A percentile compares a stretch with the other conserved stretches of the same genome.
These are phyloP conservation scores for Teunomyces atbi DNA, from an alignment of 805 yeast genomes.

Conservation along the genomic window DNA sequence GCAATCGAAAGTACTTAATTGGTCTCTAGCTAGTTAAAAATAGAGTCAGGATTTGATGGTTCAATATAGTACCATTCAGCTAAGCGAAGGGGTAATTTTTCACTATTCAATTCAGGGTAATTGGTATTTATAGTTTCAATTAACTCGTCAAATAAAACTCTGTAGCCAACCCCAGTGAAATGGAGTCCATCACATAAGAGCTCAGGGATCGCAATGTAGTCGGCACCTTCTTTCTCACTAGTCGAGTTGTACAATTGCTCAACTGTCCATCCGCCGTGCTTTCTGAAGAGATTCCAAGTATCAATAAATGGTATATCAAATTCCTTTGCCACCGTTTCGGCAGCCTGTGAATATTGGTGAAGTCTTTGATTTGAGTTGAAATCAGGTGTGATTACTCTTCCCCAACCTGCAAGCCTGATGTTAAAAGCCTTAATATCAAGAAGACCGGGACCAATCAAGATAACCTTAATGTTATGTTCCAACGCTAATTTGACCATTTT, in stretches of 20 bases:
- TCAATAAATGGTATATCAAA: constrained; percentile 58
- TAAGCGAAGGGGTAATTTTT: constrained; percentile 31
- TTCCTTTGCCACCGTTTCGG: constrained; percentile 43
- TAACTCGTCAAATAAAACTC: constrained; percentile 46
- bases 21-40: constrained; percentile 1
- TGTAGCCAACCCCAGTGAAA: constrained; percentile 28
- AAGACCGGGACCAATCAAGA: constrained; percentile 63
- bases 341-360: constrained; percentile 50
- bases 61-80: constrained; percentile 41
- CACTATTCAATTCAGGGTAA: constrained; percentile 52
- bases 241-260: constrained; percentile 21
- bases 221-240: not conserved
- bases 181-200: not conserved
- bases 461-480: constrained; percentile 45
- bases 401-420: constrained; percentile 13
- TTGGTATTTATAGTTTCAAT: constrained; percentile 31
- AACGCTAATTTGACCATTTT: constrained; percentile 40
- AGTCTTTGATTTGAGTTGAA: constrained; percentile 42
- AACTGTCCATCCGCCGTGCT: constrained; percentile 30
- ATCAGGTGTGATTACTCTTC: constrained; percentile 20
- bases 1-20: not conserved
- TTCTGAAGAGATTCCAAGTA: constrained; percentile 44
- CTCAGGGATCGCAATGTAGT: not conserved
- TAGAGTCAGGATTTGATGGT: constrained; percentile 8
- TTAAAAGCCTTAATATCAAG: constrained; percentile 41